A percentile compares a stretch with the other conserved stretches of the same genome.
These are phyloP conservation scores for Glycine latifolia DNA, from an alignment of 306 rosid species.

Conservation along the genomic window DNA sequence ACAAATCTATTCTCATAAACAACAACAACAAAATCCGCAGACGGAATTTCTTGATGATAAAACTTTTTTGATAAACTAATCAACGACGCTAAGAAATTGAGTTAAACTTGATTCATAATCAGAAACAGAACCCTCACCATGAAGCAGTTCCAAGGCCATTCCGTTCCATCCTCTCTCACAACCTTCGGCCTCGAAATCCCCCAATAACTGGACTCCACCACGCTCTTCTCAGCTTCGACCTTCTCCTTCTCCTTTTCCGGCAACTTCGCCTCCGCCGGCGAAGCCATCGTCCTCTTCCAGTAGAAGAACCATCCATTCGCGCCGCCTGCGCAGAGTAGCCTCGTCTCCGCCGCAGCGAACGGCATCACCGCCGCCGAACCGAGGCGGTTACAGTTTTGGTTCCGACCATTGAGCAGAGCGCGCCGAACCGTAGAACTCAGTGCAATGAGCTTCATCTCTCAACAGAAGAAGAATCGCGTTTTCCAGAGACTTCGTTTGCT, in stretches of 20 bases:
- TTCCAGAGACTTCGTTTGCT: slow-evolving; percentile 18
- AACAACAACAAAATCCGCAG: neutral
- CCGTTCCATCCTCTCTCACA: slow-evolving; percentile 79
- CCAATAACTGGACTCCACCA: slow-evolving; percentile 69
- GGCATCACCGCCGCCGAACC: slow-evolving; percentile 47
- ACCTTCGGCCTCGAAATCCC: slow-evolving; percentile 69
- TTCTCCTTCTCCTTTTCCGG: slow-evolving; percentile 40
- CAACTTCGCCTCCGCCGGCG: slow-evolving; percentile 39
- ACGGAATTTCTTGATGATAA: neutral
- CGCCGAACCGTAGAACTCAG: slow-evolving; percentile 53
- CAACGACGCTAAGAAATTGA: neutral
- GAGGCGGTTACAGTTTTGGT: slow-evolving; percentile 19
- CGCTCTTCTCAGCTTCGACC: slow-evolving; percentile 43
- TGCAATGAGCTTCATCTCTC: slow-evolving; percentile 57
- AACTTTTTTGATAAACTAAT: neutral
- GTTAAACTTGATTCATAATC: neutral
- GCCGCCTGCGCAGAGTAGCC: slow-evolving; percentile 15
- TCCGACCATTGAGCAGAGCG: slow-evolving; percentile 49
- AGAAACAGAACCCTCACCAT: slow-evolving; percentile 55
- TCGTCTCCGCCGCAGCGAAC: slow-evolving; percentile 22
- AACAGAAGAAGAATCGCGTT: slow-evolving; percentile 23
- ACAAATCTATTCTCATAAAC: neutral
- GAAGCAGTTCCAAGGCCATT: slow-evolving; percentile 96
- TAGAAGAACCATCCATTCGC: slow-evolving; percentile 43
- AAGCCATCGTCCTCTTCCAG: slow-evolving; percentile 62